These are phyloP conservation scores for Mayamaea pseudoterrestris DNA, from an alignment of 108 stramenopile species.

Conservation along the genomic window DNA sequence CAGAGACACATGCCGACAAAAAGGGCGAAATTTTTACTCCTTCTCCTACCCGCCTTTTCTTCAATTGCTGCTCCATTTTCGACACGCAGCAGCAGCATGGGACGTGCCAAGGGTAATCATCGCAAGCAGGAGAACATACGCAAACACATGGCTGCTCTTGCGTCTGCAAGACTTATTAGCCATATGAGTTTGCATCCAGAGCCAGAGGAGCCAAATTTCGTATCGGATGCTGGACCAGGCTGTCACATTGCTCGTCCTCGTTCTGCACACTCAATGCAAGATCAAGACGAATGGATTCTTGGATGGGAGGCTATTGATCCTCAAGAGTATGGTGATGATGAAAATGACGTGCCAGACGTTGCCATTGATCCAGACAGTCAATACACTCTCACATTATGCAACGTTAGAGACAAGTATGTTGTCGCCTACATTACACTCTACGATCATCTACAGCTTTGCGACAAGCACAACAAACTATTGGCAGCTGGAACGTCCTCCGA, in stretches of 20 bases:
- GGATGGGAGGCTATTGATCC: constrained; percentile 42
- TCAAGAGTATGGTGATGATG: constrained; percentile 22
- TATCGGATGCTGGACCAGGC: constrained; percentile 35
- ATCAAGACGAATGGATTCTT: constrained; percentile 15
- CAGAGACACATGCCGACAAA: too few relatives aligned
- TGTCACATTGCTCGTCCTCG: constrained; percentile 29
- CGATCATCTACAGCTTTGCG: constrained; percentile 14
- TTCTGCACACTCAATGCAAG: not conserved
- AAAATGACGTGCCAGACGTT: constrained; percentile 25
- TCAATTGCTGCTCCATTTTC: too few relatives aligned
- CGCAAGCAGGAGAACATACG: too few relatives aligned
- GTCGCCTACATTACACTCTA: constrained; percentile 37
- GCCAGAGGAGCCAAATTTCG: too few relatives aligned
- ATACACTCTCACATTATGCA: constrained; percentile 35
- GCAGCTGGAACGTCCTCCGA: constrained; percentile 20
- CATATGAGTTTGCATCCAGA: too few relatives aligned
- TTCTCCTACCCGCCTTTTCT: too few relatives aligned
- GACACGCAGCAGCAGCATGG: too few relatives aligned
- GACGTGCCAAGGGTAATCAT: too few relatives aligned
- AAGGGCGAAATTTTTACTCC: too few relatives aligned
- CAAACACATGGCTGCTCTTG: too few relatives aligned
- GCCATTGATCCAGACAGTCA: constrained; percentile 40
- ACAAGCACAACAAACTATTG: constrained; percentile 10
- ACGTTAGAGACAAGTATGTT: constrained; percentile 12
- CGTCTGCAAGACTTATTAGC: too few relatives aligned